Percentiles rank a stretch among this genome's conserved stretches.
These are phyloP conservation scores for Suillus ampliporus DNA, from an alignment of 768 basidiomycete genomes.

Conservation along the genomic window DNA sequence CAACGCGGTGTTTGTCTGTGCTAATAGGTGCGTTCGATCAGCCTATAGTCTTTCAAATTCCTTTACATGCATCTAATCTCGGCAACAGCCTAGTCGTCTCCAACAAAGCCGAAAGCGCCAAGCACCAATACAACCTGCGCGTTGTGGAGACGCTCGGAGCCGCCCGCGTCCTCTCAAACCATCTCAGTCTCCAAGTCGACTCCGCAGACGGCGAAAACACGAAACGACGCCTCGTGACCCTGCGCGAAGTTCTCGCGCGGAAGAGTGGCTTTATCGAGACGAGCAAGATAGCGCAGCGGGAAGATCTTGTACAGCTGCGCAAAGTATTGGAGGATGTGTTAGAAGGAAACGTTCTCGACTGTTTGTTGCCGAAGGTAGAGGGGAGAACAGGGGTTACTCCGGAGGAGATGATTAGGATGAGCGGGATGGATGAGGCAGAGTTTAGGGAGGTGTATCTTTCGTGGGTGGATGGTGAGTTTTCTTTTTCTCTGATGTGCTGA, in stretches of 20 bases:
- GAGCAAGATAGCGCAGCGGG: constrained; percentile 3
- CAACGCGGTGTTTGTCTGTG: constrained; percentile 33
- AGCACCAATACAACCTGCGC: constrained; percentile 83
- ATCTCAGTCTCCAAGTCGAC: constrained; percentile 52
- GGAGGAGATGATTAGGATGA: constrained; percentile 74
- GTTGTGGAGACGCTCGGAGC: constrained; percentile 90
- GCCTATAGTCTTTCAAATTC: constrained; percentile 77
- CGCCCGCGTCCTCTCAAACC: constrained; percentile 71
- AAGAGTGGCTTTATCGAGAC: constrained; percentile 1
- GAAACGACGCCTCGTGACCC: background rate
- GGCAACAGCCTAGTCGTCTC: constrained; percentile 61
- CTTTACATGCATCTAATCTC: constrained; percentile 35
- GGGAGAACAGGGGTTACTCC: constrained; percentile 60
- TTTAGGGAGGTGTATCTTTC: constrained; percentile 76
- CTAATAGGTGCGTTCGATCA: constrained; percentile 19
- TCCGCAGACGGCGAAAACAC: constrained; percentile 26
- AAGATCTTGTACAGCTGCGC: constrained; percentile 38
- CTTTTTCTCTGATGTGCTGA: background rate
- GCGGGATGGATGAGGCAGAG: constrained; percentile 55
- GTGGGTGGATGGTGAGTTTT: constrained; percentile 74
- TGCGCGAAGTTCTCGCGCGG: constrained; percentile 8
- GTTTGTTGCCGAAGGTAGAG: constrained; percentile 51
- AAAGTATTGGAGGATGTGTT: constrained; percentile 53
- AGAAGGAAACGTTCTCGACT: constrained; percentile 46
- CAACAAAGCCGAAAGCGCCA: constrained; percentile 80